A percentile compares a stretch with the other conserved stretches of the same genome.
Evolutionary conservation across 2,329 filamentous ascomycete species (phyloP).

Genomic region (Phoma herbarum): DNA sequence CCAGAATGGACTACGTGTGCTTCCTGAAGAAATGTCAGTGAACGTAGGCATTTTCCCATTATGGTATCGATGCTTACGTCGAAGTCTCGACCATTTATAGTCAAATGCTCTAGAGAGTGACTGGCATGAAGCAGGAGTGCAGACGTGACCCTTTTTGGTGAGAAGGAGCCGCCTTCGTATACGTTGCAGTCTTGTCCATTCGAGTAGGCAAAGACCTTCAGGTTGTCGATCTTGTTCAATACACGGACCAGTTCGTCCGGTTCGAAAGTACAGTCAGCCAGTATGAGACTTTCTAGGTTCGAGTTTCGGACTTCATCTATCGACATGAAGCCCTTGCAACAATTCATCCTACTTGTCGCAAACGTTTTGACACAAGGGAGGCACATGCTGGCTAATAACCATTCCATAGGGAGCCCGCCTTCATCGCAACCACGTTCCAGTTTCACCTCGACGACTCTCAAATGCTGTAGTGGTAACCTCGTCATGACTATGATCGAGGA

Average conservation of each 20-base stretch:
- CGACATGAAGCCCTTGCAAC: neutral
- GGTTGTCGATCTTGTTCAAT: neutral
- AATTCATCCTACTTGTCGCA: neutral
- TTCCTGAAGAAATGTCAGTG: neutral
- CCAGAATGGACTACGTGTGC: neutral
- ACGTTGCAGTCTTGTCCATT: neutral
- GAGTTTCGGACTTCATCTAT: neutral
- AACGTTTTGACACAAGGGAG: neutral
- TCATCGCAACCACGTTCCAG: neutral
- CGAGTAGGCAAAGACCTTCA: conserved; percentile 1
- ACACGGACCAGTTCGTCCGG: neutral
- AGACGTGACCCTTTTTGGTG: neutral
- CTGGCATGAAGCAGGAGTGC: neutral
- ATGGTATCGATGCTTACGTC: too few relatives aligned
- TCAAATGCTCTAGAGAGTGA: neutral
- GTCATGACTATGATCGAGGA: neutral
- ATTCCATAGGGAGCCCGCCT: neutral
- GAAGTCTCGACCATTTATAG: neutral
- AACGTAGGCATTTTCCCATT: too few relatives aligned
- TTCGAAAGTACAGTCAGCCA: neutral
- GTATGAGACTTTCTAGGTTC: neutral
- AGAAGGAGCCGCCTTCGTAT: neutral
- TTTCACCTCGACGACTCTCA: neutral
- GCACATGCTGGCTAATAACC: conserved; percentile 2
- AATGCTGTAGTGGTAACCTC: neutral